These are phyloP conservation scores for Phytophthora megakarya DNA, from an alignment of 352 stramenopile genomes.

Conservation along the genomic window DNA sequence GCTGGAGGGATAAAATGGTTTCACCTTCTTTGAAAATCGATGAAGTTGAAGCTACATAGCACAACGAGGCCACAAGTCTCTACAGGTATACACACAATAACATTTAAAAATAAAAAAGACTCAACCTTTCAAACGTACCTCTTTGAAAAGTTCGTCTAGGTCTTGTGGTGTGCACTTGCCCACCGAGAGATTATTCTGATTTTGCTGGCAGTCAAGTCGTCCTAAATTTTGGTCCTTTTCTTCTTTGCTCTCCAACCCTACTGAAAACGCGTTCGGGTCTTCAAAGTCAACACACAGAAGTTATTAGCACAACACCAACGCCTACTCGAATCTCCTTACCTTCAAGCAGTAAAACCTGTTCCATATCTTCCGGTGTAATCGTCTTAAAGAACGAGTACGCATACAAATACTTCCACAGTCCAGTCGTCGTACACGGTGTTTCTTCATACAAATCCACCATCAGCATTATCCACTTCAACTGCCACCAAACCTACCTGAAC, in stretches of 20 bases:
- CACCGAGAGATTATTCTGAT: slow-evolving; percentile 28
- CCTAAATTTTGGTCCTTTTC: slow-evolving; percentile 5
- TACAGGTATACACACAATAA: slow-evolving; percentile 8
- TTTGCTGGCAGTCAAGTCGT: slow-evolving; percentile 18
- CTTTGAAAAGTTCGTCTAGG: slow-evolving; percentile 55
- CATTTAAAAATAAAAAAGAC: not conserved
- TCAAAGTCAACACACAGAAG: slow-evolving; percentile 4
- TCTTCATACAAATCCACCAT: slow-evolving; percentile 38
- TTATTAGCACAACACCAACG: not conserved
- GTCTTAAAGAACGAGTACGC: slow-evolving; percentile 69
- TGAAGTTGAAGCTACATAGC: slow-evolving; percentile 11
- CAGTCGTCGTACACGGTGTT: slow-evolving; percentile 63
- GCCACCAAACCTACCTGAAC: slow-evolving; percentile 40
- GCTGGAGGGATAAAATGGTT: slow-evolving; percentile 7
- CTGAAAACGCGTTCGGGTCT: slow-evolving; percentile 34
- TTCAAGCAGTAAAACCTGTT: slow-evolving; percentile 61
- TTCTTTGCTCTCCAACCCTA: slow-evolving; percentile 16
- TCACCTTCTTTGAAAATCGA: slow-evolving; percentile 15
- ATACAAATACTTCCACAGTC: slow-evolving; percentile 70
- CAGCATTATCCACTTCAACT: slow-evolving; percentile 9
- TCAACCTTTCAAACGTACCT: slow-evolving; percentile 30
- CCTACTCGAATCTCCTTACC: slow-evolving; percentile 22
- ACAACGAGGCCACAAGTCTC: slow-evolving; percentile 44
- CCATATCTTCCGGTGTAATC: slow-evolving; percentile 64
- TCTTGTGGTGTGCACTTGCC: slow-evolving; percentile 17